Evolutionary conservation across 441 rosid species (phyloP).

Genomic region (Pelargonium fulgidum): DNA sequence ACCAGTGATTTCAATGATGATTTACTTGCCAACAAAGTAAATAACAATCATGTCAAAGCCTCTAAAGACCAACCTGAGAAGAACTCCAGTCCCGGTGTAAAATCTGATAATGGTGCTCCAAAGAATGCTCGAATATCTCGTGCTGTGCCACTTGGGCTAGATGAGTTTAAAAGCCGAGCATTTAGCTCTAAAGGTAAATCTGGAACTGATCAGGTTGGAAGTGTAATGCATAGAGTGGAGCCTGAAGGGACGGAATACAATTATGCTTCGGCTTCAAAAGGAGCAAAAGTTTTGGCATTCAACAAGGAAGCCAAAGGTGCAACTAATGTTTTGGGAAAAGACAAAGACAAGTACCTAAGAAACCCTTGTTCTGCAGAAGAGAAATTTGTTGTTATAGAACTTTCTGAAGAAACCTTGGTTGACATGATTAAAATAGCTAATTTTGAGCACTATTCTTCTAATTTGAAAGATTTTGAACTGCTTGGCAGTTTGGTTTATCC

Average conservation of each 20-base stretch:
- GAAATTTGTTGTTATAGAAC: slow-evolving; percentile 71
- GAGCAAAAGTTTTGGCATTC: slow-evolving; percentile 67
- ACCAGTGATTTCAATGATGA: slow-evolving; percentile 21
- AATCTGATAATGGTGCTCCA: slow-evolving; percentile 26
- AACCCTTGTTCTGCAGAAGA: slow-evolving; percentile 91
- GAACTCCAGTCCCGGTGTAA: slow-evolving; percentile 27
- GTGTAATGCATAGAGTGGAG: slow-evolving; percentile 70
- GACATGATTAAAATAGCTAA: slow-evolving; percentile 71
- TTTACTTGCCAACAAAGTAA: slow-evolving; percentile 26
- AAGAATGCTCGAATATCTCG: slow-evolving; percentile 46
- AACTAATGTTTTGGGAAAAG: slow-evolving; percentile 60
- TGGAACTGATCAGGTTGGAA: slow-evolving; percentile 50
- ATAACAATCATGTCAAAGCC: slow-evolving; percentile 19
- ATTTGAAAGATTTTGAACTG: slow-evolving; percentile 69
- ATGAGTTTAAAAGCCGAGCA: slow-evolving; percentile 70
- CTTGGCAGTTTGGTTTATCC: slow-evolving; percentile 78
- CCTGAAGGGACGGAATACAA: slow-evolving; percentile 83
- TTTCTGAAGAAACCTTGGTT: slow-evolving; percentile 96
- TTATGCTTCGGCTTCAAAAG: slow-evolving; percentile 82
- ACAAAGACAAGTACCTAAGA: slow-evolving; percentile 87
- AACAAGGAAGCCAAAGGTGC: slow-evolving; percentile 96
- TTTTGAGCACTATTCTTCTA: slow-evolving; percentile 88
- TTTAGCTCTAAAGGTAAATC: slow-evolving; percentile 52
- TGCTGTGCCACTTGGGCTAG: slow-evolving; percentile 61
- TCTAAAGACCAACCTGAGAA: slow-evolving; percentile 28